Conservation (phyloP, 2,329 filamentous ascomycete species). For the Aspergillus pseudoglaucus region DNA sequence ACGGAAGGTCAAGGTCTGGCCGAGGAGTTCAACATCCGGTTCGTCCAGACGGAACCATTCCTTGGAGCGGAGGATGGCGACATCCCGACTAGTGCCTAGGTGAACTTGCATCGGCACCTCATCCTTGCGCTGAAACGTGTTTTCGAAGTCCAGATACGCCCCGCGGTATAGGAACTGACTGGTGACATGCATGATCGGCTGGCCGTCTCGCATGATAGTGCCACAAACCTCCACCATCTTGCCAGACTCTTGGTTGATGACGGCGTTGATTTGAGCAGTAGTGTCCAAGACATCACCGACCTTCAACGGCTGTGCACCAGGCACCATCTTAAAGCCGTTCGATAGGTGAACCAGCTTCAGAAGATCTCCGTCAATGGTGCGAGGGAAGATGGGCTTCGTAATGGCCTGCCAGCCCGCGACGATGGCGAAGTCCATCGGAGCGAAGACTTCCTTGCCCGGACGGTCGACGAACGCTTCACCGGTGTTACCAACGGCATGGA, state of each 20-base stretch:
- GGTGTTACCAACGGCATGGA: constrained; percentile 97
- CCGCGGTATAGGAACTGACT: constrained; percentile 98
- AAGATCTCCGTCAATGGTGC: constrained; percentile 90
- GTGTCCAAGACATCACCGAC: constrained; percentile 91
- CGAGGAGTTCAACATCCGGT: constrained; percentile 76
- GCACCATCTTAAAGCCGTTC: constrained; percentile 97
- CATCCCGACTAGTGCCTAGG: constrained; percentile 78
- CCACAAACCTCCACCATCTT: constrained; percentile 99
- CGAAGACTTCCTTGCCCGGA: constrained; percentile 86
- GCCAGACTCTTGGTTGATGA: constrained; percentile 95
- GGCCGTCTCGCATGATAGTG: constrained; percentile 76
- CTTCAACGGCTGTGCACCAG: constrained; percentile 88
- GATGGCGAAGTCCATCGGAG: constrained; percentile 98
- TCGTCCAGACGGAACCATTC: constrained; percentile 93
- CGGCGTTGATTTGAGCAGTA: constrained; percentile 91
- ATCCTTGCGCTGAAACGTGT: constrained; percentile 96
- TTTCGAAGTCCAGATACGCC: constrained; percentile 86
- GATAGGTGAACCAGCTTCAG: constrained; percentile 95
- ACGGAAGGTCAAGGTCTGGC: constrained; percentile 92
- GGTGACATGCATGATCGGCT: constrained; percentile 95
- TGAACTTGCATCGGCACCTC: constrained; percentile 94
- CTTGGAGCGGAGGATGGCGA: constrained; percentile 91
- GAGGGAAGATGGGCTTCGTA: constrained; percentile 97
- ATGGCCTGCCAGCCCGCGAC: constrained; percentile 99
- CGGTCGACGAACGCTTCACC: constrained; percentile 96